These are phyloP conservation scores for Penicillium verrucosum DNA, from an alignment of 2,329 filamentous ascomycete genomes.

Conservation along the genomic window DNA sequence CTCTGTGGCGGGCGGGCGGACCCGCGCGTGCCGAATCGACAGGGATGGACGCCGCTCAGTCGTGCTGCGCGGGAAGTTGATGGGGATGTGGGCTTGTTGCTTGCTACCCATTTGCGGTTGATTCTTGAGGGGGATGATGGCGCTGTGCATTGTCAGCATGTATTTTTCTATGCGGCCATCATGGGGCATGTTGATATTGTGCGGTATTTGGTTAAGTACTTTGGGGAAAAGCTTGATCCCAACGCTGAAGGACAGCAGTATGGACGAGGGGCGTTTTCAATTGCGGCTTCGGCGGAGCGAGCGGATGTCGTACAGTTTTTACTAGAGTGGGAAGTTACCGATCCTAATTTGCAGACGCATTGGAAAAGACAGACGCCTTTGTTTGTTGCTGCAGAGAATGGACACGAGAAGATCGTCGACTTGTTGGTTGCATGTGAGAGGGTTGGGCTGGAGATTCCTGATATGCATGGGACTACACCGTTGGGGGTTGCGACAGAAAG, in stretches of 20 bases:
- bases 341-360: conserved; percentile 20
- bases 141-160: conserved; percentile 18
- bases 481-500: conserved; percentile 15
- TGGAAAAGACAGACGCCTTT: conserved; percentile 21
- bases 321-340: conserved; percentile 16
- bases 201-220: conserved; percentile 17
- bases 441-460: conserved; percentile 17
- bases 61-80: conserved; percentile 7
- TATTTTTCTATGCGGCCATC: conserved; percentile 23
- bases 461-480: conserved; percentile 20
- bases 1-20: conserved; percentile 12
- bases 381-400: conserved; percentile 15
- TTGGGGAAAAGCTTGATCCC: conserved; percentile 17
- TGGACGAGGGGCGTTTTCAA: conserved; percentile 19
- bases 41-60: conserved; percentile 17
- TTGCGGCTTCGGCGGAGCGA: conserved; percentile 16
- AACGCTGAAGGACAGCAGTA: conserved; percentile 15
- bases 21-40: conserved; percentile 16
- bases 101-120: conserved; percentile 17
- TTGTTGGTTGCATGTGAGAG: conserved; percentile 13
- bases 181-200: conserved; percentile 19
- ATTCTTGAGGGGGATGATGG: conserved; percentile 17
- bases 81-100: conserved; percentile 11
- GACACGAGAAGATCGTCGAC: conserved; percentile 11
- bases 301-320: conserved; percentile 15